Evolutionary conservation across 768 basidiomycete species (phyloP).

Genomic region (Pleurotus ostreatus): DNA sequence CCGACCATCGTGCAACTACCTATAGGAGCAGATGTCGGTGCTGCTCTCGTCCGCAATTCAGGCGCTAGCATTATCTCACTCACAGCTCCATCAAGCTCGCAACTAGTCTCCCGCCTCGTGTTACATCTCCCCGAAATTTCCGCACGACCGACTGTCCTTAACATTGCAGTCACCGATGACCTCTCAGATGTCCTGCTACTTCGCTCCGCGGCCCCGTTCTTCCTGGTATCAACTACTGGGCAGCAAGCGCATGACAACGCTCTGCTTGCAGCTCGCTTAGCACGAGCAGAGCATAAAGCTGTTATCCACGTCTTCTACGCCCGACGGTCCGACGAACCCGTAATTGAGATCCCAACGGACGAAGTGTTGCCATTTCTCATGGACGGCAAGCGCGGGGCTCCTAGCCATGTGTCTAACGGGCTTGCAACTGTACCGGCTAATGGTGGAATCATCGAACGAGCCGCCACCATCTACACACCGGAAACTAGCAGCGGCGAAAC

Average conservation of each 20-base stretch:
- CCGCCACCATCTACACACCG: neutral
- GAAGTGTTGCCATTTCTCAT: constrained; percentile 59
- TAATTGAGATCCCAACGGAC: constrained; percentile 55
- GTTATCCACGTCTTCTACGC: constrained; percentile 85
- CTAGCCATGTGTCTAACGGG: constrained; percentile 27
- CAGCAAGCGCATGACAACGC: constrained; percentile 91
- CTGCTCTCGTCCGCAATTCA: constrained; percentile 48
- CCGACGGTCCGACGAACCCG: constrained; percentile 28
- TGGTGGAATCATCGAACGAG: neutral
- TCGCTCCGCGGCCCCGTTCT: constrained; percentile 75
- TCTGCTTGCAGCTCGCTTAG: constrained; percentile 78
- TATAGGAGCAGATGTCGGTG: constrained; percentile 61
- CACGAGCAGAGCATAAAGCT: constrained; percentile 61
- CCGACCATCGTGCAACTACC: constrained; percentile 50
- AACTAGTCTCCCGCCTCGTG: constrained; percentile 56
- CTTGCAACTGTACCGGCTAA: constrained; percentile 12
- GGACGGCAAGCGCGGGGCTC: constrained; percentile 32
- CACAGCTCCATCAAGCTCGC: constrained; percentile 46
- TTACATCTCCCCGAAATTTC: constrained; percentile 69
- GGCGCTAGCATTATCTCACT: constrained; percentile 51
- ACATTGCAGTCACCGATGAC: constrained; percentile 62
- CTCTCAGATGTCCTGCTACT: constrained; percentile 75
- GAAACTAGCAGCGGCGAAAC: constrained; percentile 2
- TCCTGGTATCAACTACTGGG: constrained; percentile 70
- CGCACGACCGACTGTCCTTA: constrained; percentile 60